phyloP scores from a whole-genome alignment of 805 yeast genomes.

The Lipomyces starkeyi region DNA sequence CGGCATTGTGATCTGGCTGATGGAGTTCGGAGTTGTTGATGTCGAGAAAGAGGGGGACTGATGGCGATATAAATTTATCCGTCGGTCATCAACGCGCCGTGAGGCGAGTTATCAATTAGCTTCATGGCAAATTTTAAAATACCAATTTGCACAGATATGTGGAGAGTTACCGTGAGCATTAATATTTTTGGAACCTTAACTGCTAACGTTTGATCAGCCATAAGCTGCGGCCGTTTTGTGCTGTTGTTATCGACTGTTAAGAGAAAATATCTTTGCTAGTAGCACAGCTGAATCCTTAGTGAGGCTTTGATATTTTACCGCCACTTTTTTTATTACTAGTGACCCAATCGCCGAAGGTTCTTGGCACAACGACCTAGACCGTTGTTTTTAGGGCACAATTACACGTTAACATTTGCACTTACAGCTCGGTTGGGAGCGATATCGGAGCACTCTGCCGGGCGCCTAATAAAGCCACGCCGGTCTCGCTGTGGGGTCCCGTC shows the following conservation, averaged over 20 bases:
- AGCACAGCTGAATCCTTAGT: too few relatives aligned
- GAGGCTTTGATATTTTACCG: not conserved
- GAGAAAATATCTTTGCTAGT: not conserved
- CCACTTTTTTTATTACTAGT: not conserved
- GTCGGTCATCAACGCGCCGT: not conserved
- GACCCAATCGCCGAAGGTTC: not conserved
- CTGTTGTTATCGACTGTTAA: not conserved
- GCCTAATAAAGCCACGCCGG: too few relatives aligned
- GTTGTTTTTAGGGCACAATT: too few relatives aligned
- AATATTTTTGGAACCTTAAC: too few relatives aligned
- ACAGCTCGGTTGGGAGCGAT: too few relatives aligned
- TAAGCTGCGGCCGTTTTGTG: too few relatives aligned
- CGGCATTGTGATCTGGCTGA: constrained; percentile 39
- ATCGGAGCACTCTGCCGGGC: too few relatives aligned
- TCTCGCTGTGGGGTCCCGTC: too few relatives aligned
- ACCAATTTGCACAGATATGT: not conserved
- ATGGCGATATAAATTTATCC: not conserved
- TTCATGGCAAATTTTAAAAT: not conserved
- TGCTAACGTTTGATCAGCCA: too few relatives aligned
- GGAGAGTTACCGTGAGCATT: too few relatives aligned
- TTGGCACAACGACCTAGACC: too few relatives aligned
- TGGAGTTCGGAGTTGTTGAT: not conserved
- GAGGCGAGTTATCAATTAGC: not conserved
- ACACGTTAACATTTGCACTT: too few relatives aligned
- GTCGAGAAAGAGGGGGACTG: not conserved